Conservation (phyloP, 352 stramenopile genomes). For the Phytophthora parvispora region DNA sequence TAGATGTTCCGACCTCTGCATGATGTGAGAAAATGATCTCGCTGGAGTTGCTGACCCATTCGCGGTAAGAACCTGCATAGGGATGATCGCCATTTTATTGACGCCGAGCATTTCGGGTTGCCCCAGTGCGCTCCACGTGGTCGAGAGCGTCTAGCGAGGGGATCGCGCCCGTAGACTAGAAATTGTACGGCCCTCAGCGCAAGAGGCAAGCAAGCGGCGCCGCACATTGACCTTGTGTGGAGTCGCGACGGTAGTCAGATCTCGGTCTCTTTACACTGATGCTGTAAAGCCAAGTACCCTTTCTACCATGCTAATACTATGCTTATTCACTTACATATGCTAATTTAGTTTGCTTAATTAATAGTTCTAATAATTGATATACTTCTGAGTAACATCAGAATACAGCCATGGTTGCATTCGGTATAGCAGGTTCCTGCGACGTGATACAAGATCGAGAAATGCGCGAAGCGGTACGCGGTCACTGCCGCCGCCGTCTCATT, state of each 20-base stretch:
- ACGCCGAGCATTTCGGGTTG: no score
- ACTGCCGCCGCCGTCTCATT: constrained; percentile 19
- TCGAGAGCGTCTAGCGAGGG: not conserved
- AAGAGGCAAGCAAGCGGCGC: not conserved
- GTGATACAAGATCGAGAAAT: constrained; percentile 4
- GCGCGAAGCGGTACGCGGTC: constrained; percentile 2
- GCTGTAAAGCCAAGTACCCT: not conserved
- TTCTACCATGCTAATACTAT: not conserved
- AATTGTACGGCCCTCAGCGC: constrained; percentile 3
- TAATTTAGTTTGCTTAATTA: not conserved
- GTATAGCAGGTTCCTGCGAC: not conserved
- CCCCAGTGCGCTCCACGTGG: not conserved
- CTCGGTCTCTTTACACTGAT: not conserved
- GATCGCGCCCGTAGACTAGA: not conserved
- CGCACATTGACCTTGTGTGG: not conserved
- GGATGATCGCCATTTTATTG: no score
- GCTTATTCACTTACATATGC: not conserved
- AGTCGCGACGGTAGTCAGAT: constrained; percentile 17
- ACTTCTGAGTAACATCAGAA: no score
- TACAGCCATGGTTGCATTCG: no score
- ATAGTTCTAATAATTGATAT: no score
- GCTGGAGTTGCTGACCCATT: no score
- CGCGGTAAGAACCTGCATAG: no score
- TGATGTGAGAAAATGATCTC: no score
- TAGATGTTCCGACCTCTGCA: no score